Evolutionary conservation across 2,329 filamentous ascomycete species (phyloP), one percentile per base, ranked within the genome.

Genomic region (Venturia asperata): DNA sequence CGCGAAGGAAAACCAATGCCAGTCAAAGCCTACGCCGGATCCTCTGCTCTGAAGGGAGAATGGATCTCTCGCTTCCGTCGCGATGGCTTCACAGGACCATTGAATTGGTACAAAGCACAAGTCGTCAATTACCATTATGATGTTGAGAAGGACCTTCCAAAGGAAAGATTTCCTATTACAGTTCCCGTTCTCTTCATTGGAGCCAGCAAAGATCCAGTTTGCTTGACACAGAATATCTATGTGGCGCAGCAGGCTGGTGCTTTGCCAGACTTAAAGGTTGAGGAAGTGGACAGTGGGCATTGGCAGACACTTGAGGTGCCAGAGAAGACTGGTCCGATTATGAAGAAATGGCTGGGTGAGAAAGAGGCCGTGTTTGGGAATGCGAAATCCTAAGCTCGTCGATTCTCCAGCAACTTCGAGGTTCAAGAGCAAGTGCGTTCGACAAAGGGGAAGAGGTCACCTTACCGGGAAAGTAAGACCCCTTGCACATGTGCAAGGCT

Each of bases 141-240:
- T 39, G 67, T 67, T 30, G 73, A 74, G 19, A 71, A 69, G 34
- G 69, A 69, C 15, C 34, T 75, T 9, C 70, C 71, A 0, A 56
- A 66, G 13, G 68, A 67, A 1, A 68, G 66, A 1, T 63, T 69
- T 9, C 67, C 66, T 30, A 74, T 77, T 19, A 72, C 71, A 27
- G 75, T 78, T 39, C 77, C 77, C 0, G 63, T 73, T 58, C 67
- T 79, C 45, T 78, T 73, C 49, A 70, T 79, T 62, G 73, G 71
- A 0, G 69, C 70, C 39, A 73, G 66, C 5, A 64, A 73, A 9
- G 76, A 77, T 67, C 67, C 71, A n/a, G 75, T 76, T 0, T 76
- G 74, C 58, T 67, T 70, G 17, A 71, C 72, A 0, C 73, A 74
- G 61, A 21, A 66, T 27, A 74, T 76, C 69, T 66, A 68, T 6